These are phyloP conservation scores for Knoxia roxburghii DNA, from an alignment of 257 asterid genomes.

Conservation along the genomic window DNA sequence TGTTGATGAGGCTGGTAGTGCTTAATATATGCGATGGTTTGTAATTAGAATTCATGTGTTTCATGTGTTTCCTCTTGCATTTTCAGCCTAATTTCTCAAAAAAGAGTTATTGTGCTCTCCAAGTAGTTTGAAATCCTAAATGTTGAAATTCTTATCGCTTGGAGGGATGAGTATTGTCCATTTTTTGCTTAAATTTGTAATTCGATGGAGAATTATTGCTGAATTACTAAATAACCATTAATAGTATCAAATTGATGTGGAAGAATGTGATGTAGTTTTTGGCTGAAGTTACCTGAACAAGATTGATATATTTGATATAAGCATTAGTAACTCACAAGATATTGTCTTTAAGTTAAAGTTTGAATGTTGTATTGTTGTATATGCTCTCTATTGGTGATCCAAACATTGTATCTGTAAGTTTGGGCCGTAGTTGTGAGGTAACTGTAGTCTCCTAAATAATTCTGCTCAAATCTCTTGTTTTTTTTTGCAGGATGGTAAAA, in stretches of 20 bases:
- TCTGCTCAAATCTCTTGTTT: neutral
- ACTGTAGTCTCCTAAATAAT: too few relatives aligned
- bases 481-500: conserved; percentile 74
- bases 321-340: too few relatives aligned
- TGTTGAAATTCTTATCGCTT: neutral
- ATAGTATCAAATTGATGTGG: neutral
- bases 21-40: neutral
- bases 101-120: neutral
- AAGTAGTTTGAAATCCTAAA: neutral
- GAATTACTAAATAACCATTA: neutral
- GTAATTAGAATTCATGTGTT: too few relatives aligned
- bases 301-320: neutral
- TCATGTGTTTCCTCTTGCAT: too few relatives aligned
- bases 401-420: neutral
- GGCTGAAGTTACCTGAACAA: neutral
- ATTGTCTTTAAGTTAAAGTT: too few relatives aligned
- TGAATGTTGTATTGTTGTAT: neutral
- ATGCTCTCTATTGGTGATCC: neutral
- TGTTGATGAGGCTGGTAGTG: neutral
- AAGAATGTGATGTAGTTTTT: neutral
- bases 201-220: too few relatives aligned
- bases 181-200: too few relatives aligned
- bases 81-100: neutral
- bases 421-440: neutral
- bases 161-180: neutral